These are phyloP conservation scores for Aureobasidium sp. DNA, from an alignment of 2,329 filamentous ascomycete species.

Conservation along the genomic window DNA sequence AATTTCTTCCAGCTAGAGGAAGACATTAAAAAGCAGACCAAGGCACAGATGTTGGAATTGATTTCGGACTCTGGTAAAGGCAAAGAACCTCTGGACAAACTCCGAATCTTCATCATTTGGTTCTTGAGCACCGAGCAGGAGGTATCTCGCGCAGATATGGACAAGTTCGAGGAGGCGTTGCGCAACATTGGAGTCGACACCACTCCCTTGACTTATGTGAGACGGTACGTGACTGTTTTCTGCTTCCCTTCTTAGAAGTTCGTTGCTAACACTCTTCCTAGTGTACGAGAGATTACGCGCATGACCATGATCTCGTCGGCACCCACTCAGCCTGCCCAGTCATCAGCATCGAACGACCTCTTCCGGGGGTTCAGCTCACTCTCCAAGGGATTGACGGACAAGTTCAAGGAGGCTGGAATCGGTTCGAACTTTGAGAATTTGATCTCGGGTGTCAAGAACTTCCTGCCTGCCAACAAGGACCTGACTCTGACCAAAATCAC, in stretches of 20 bases:
- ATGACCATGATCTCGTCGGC: constrained; percentile 97
- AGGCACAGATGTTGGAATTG: constrained; percentile 78
- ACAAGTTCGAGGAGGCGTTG: constrained; percentile 77
- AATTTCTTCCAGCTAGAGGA: constrained; percentile 96
- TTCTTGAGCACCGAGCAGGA: constrained; percentile 89
- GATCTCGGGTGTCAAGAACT: constrained; percentile 94
- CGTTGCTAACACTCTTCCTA: constrained; percentile 24
- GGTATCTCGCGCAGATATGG: constrained; percentile 71
- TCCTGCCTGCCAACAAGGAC: constrained; percentile 91
- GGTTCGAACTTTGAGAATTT: constrained; percentile 85
- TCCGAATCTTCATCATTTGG: constrained; percentile 95
- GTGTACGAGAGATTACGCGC: constrained; percentile 86
- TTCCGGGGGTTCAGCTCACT: constrained; percentile 92
- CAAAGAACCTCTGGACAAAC: constrained; percentile 75
- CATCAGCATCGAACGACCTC: constrained; percentile 60
- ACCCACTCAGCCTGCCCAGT: constrained; percentile 55
- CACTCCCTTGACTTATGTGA: constrained; percentile 73
- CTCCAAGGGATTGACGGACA: constrained; percentile 83
- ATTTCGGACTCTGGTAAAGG: constrained; percentile 77
- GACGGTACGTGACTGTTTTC: constrained; percentile 52
- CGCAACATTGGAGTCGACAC: constrained; percentile 67
- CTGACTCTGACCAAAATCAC: constrained; percentile 96
- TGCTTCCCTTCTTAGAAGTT: not conserved
- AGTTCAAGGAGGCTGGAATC: constrained; percentile 84
- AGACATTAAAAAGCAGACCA: constrained; percentile 82